phyloP scores from a whole-genome alignment of 2,329 filamentous ascomycete genomes.

The Calonectria naviculata region DNA sequence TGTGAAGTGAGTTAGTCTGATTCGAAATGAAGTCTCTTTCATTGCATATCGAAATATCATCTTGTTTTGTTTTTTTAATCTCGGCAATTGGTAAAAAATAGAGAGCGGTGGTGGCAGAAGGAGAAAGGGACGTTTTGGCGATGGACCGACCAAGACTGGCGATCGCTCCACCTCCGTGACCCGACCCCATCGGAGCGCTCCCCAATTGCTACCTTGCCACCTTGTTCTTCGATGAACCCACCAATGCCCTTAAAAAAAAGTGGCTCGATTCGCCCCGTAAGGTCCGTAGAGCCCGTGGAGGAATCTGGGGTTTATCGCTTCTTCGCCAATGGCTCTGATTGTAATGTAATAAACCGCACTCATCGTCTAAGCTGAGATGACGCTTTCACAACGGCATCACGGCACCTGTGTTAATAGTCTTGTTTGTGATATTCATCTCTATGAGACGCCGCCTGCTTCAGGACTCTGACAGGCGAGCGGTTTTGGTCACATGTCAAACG shows the following conservation, averaged over 20 bases:
- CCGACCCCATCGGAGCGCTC: neutral
- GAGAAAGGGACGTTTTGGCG: neutral
- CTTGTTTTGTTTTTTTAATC: slow-evolving; percentile 1
- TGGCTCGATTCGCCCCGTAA: slow-evolving; percentile 22
- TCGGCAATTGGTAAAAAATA: neutral
- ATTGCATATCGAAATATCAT: neutral
- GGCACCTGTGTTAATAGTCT: neutral
- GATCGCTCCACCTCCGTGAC: slow-evolving; percentile 1
- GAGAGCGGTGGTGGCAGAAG: neutral
- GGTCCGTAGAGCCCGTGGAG: slow-evolving; percentile 1
- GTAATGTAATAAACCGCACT: neutral
- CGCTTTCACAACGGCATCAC: neutral
- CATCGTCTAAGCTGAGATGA: neutral
- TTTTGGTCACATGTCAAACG: slow-evolving; percentile 16
- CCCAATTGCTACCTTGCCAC: neutral
- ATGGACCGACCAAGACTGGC: neutral
- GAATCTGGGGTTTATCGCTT: slow-evolving; percentile 8
- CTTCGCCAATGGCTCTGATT: neutral
- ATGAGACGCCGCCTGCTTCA: neutral
- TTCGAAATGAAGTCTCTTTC: neutral
- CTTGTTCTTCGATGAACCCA: slow-evolving; percentile 4
- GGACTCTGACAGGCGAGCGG: neutral
- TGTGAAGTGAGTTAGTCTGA: slow-evolving; percentile 11
- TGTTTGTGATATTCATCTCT: neutral
- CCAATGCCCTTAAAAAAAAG: slow-evolving; percentile 12